Evolutionary conservation across 179 eudicot genomes (phyloP).

Genomic region (Dionaea muscipula): DNA sequence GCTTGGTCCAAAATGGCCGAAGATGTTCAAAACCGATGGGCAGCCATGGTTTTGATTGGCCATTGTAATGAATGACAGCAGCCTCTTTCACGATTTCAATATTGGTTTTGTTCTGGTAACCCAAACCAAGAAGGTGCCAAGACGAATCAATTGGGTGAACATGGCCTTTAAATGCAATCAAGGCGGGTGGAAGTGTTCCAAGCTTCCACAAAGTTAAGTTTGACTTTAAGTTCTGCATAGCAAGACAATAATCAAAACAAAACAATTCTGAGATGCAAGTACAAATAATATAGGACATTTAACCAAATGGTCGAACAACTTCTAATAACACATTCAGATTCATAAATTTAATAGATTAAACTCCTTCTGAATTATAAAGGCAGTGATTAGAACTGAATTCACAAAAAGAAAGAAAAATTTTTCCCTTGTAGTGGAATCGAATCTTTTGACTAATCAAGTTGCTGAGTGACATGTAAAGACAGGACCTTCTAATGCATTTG

Average conservation of each 20-base stretch:
- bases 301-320: too few species aligned
- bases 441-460: too few species aligned
- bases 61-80: slow-evolving; percentile 97
- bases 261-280: background rate
- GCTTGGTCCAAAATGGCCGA: slow-evolving; percentile 93
- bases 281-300: too few species aligned
- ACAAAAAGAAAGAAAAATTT: too few species aligned
- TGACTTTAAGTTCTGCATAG: slow-evolving; percentile 78
- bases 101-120: slow-evolving; percentile 81
- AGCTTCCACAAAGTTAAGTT: slow-evolving; percentile 95
- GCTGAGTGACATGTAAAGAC: too few species aligned
- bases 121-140: slow-evolving; percentile 98
- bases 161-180: slow-evolving; percentile 90
- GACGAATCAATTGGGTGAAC: slow-evolving; percentile 81
- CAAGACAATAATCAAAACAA: background rate
- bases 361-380: too few species aligned
- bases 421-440: too few species aligned
- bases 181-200: slow-evolving; percentile 93
- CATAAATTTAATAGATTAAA: too few species aligned
- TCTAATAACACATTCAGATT: too few species aligned
- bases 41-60: slow-evolving; percentile 96
- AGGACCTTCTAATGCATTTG: too few species aligned
- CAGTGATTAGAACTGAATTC: too few species aligned
- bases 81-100: slow-evolving; percentile 65
- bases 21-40: slow-evolving; percentile 96